Percentiles rank a stretch among this genome's conserved stretches.
Conservation (phyloP, 225 moss, liverwort and hornwort species). For the Polytrichum commune region DNA sequence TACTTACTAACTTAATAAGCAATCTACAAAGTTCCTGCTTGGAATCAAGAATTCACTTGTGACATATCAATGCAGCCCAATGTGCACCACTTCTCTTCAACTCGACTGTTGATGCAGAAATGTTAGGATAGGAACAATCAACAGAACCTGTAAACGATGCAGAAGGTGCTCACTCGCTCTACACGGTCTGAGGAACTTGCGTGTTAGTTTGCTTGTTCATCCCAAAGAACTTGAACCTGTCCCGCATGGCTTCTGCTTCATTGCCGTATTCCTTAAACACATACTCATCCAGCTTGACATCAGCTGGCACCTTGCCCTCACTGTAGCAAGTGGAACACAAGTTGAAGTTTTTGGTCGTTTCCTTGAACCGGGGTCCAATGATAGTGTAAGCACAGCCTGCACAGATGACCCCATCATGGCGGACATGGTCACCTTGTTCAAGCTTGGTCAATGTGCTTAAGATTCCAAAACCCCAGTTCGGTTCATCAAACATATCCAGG, state of each 20-base stretch:
- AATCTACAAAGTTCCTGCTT: too few relatives aligned
- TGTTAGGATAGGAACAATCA: neutral
- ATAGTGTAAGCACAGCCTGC: conserved; percentile 85
- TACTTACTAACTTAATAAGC: too few relatives aligned
- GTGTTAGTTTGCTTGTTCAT: conserved; percentile 32
- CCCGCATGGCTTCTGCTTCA: conserved; percentile 55
- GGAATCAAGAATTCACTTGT: too few relatives aligned
- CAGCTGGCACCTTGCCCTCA: conserved; percentile 82
- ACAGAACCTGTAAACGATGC: neutral
- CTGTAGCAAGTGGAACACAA: conserved; percentile 88
- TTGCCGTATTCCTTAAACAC: conserved; percentile 74
- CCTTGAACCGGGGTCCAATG: conserved; percentile 82
- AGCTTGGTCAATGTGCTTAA: conserved; percentile 73
- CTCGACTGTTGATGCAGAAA: neutral
- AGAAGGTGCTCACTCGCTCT: neutral
- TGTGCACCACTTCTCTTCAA: too few relatives aligned
- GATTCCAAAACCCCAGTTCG: conserved; percentile 94
- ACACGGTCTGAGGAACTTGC: conserved; percentile 30
- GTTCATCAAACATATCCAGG: conserved; percentile 75
- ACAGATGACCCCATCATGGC: conserved; percentile 79
- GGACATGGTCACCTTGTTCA: conserved; percentile 78
- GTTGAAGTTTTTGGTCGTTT: conserved; percentile 67
- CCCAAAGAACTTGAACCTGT: conserved; percentile 54
- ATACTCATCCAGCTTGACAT: conserved; percentile 76
- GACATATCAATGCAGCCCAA: too few relatives aligned